phyloP scores from a whole-genome alignment of 352 stramenopile species.

The Globisporangium radiosum region DNA sequence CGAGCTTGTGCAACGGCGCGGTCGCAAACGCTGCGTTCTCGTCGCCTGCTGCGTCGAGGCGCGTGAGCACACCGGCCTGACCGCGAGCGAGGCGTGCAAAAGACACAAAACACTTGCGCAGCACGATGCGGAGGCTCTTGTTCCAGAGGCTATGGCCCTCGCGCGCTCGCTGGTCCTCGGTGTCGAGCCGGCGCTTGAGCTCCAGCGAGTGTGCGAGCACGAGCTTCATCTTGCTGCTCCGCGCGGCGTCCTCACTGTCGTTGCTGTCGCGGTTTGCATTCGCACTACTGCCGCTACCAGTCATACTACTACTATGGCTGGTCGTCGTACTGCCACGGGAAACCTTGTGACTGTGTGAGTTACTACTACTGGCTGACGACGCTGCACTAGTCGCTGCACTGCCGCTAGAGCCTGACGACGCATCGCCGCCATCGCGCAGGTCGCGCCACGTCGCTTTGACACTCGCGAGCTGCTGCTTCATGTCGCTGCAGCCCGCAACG shows the following conservation, averaged over 20 bases:
- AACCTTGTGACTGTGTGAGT: no score
- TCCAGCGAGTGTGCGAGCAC: constrained; percentile 64
- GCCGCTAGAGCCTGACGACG: background rate
- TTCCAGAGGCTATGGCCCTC: constrained; percentile 65
- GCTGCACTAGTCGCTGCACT: no score
- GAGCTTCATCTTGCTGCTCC: constrained; percentile 60
- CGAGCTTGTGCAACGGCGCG: constrained; percentile 36
- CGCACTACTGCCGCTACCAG: background rate
- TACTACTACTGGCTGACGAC: no score
- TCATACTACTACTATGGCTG: background rate
- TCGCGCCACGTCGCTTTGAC: constrained; percentile 59
- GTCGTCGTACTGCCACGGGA: no score
- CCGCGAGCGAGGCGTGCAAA: constrained; percentile 54
- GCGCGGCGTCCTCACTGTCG: constrained; percentile 18
- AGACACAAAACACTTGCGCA: constrained; percentile 74
- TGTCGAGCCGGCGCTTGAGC: constrained; percentile 59
- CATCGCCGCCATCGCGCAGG: constrained; percentile 26
- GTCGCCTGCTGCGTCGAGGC: constrained; percentile 34
- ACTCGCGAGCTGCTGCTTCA: constrained; percentile 46
- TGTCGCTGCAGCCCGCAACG: constrained; percentile 36
- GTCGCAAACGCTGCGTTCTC: constrained; percentile 62
- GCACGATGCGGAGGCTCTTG: constrained; percentile 63
- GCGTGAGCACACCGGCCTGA: constrained; percentile 53
- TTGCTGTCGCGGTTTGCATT: background rate
- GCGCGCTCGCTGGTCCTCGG: constrained; percentile 45